A percentile compares a stretch with the other conserved stretches of the same genome.
These are phyloP conservation scores for Hypoxylon sp. DNA, from an alignment of 2,329 filamentous ascomycete genomes.

Conservation along the genomic window DNA sequence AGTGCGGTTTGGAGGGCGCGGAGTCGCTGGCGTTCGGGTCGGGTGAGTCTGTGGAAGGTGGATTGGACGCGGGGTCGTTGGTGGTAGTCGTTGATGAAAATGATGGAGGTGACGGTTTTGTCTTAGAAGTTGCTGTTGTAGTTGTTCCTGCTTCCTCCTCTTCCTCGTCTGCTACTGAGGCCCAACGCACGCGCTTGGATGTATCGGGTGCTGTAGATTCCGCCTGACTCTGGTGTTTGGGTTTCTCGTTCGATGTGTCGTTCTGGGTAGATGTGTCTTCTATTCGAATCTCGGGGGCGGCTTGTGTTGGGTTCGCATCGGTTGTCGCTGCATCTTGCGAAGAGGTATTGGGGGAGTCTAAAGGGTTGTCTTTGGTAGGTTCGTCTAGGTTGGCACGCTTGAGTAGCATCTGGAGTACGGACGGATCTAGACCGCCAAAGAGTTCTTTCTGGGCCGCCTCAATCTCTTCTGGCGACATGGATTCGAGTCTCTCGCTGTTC, in stretches of 20 bases:
- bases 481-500: conserved; percentile 75
- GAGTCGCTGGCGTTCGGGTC: background rate
- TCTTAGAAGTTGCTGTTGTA: conserved; percentile 7
- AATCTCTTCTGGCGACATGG: conserved; percentile 86
- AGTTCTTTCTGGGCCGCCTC: conserved; percentile 81
- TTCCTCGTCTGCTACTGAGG: conserved; percentile 34
- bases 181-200: conserved; percentile 19
- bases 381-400: conserved; percentile 80
- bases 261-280: conserved; percentile 37
- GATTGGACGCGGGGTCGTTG: conserved; percentile 12
- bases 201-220: background rate
- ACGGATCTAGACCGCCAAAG: conserved; percentile 78
- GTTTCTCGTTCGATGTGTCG: conserved; percentile 5
- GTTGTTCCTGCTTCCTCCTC: conserved; percentile 19
- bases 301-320: conserved; percentile 12
- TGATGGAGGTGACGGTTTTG: conserved; percentile 1
- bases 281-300: conserved; percentile 35
- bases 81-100: conserved; percentile 7
- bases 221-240: background rate
- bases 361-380: conserved; percentile 52
- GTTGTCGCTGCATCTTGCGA: conserved; percentile 10
- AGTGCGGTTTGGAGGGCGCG: conserved; percentile 59
- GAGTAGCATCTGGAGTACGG: conserved; percentile 79
- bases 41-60: conserved; percentile 48
- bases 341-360: conserved; percentile 47